A percentile compares a stretch with the other conserved stretches of the same genome.
These are phyloP conservation scores for Friedmanniomyces simplex DNA, from an alignment of 495 filamentous ascomycete genomes.

Conservation along the genomic window DNA sequence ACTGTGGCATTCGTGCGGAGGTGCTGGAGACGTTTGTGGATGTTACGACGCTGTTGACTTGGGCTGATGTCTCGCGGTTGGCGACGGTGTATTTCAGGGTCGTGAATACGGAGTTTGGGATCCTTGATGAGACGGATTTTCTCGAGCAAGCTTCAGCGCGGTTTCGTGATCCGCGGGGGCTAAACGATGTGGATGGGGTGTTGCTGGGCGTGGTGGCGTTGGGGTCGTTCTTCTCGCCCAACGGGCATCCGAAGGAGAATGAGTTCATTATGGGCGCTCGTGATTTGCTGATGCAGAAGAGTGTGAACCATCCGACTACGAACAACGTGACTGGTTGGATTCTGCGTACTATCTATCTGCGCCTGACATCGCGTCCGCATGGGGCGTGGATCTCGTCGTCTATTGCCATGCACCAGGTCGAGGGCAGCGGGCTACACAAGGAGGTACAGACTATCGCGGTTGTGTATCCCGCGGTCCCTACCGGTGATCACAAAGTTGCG, in stretches of 20 bases:
- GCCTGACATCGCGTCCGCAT: conserved; percentile 43
- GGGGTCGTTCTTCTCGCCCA: conserved; percentile 20
- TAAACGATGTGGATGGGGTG: conserved; percentile 15
- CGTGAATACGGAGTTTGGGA: conserved; percentile 39
- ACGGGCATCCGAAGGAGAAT: conserved; percentile 13
- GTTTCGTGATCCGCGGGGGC: not conserved
- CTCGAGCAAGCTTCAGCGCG: conserved; percentile 6
- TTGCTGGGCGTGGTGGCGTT: conserved; percentile 15
- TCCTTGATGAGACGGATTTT: conserved; percentile 32
- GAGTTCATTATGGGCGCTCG: conserved; percentile 4
- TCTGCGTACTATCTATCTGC: conserved; percentile 43
- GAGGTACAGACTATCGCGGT: conserved; percentile 28
- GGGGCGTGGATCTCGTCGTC: conserved; percentile 47
- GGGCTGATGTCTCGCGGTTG: conserved; percentile 9
- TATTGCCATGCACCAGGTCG: conserved; percentile 43
- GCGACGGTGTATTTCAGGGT: conserved; percentile 37
- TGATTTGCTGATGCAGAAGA: conserved; percentile 3
- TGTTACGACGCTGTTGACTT: conserved; percentile 12
- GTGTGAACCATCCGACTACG: conserved; percentile 10
- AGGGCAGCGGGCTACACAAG: conserved; percentile 40
- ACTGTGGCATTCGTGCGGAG: conserved; percentile 35
- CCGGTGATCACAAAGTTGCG: conserved; percentile 22
- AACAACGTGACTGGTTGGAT: conserved; percentile 42
- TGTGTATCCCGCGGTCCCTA: conserved; percentile 16
- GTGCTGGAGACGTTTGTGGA: not conserved